Conservation (phyloP, 345 rosid species). For the Lumnitzera littorea region DNA sequence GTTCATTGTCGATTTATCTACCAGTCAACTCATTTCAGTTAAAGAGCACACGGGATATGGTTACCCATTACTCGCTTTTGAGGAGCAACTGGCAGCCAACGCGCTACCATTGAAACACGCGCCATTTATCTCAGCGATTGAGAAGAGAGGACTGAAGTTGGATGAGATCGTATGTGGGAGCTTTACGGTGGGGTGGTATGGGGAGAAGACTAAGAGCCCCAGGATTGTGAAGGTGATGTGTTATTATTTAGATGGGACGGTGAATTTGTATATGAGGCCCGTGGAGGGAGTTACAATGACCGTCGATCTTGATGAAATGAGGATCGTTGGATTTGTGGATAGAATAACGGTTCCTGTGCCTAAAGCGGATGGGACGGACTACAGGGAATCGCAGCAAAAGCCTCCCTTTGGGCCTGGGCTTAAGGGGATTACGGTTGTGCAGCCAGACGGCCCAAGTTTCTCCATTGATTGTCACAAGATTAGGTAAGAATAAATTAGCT, state of each 20-base stretch:
- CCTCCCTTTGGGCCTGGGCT: constrained; percentile 14
- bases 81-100: constrained; percentile 42
- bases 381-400: constrained; percentile 21
- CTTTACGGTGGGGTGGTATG: constrained; percentile 74
- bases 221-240: constrained; percentile 13
- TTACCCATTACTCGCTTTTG: constrained; percentile 49
- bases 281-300: constrained; percentile 12
- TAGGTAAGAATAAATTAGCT: neutral
- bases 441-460: constrained; percentile 19
- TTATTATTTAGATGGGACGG: constrained; percentile 14
- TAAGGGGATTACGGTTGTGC: constrained; percentile 5
- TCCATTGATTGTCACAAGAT: constrained; percentile 3
- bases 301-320: constrained; percentile 13
- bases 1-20: constrained; percentile 41
- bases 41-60: constrained; percentile 42
- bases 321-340: constrained; percentile 10
- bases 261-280: constrained; percentile 17
- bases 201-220: constrained; percentile 7
- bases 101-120: constrained; percentile 38
- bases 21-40: constrained; percentile 21
- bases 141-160: constrained; percentile 33
- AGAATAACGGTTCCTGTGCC: constrained; percentile 44
- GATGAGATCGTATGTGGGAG: constrained; percentile 67
- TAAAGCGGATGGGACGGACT: constrained; percentile 63
- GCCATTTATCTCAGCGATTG: constrained; percentile 36